Conservation (phyloP, 306 rosid species). For the Rosa rugosa region DNA sequence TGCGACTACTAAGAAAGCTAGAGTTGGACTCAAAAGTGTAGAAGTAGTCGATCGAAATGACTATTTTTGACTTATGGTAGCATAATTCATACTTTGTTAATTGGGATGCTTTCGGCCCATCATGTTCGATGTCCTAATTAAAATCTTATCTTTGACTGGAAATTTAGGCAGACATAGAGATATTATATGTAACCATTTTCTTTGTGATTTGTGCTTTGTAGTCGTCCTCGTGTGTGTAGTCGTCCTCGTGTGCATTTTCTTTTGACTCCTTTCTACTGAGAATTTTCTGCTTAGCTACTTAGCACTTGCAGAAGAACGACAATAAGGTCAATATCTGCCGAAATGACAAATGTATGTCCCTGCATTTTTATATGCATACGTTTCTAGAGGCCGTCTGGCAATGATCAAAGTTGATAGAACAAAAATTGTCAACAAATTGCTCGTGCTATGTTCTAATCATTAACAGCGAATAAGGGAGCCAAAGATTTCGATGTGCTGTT, state of each 20-base stretch:
- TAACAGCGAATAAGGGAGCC: background rate
- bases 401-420: background rate
- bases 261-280: conserved; percentile 1
- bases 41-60: background rate
- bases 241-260: background rate
- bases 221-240: conserved; percentile 1
- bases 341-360: background rate
- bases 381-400: background rate
- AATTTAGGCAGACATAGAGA: background rate
- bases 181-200: background rate
- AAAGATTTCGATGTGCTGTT: background rate
- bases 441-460: background rate
- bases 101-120: conserved; percentile 10
- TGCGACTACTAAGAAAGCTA: background rate
- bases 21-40: background rate
- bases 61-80: background rate
- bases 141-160: background rate
- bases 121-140: background rate
- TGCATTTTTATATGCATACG: background rate
- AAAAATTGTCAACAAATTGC: background rate
- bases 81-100: background rate
- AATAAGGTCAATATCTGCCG: background rate
- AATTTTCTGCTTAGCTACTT: background rate
- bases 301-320: background rate
- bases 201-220: background rate